Base-by-base conservation (phyloP, 2,329 filamentous ascomycete genomes). In the Fusarium sp. region DNA sequence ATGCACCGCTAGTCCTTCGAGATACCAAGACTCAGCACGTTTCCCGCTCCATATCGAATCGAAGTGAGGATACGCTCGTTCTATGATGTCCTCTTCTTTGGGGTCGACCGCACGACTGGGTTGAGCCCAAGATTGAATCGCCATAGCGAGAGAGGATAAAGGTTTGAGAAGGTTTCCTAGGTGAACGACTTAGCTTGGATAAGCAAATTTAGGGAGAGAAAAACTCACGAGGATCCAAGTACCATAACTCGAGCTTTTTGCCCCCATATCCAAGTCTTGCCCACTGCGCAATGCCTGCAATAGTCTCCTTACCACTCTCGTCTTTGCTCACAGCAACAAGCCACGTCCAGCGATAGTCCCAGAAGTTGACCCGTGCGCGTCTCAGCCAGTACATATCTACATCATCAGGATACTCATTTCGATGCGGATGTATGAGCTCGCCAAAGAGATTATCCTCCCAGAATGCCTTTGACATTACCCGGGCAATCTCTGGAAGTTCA, bases 1-100 rank as follows among this genome's bases (percentile, higher is more conserved):
- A 49, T 80, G 76, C 6, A 82, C 75, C 20, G 74, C 76, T 9
- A 82, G 70, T 4, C 75, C 53, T 8, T 79, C 75, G 6, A 84
- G 75, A 48, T 78, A 80, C 79, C 78, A 83, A 1, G 68, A 68
- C 16, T 71, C 68, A 8, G 58, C 52, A 18, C 69, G 68, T 20
- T 67, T 67, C 21, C 61, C 63, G 20, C 54, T 72, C 68, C 68
- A 72, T n/a, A 72, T 56, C 0, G 18, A 15, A 3, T 61, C 63
- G 15, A 72, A 69, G 28, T 31, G 24, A 5, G 66, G 62, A 20
- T 71, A 72, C 3, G 63, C 52, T 3, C 69, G 39, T 13, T 72
- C 69, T 1, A 72, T 29, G 10, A 60, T 31, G n/a, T 72, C 66
- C 20, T 71, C 68, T 5, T 60, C 42, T 1, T 48, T 46, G 3